These are phyloP conservation scores for Extremus antarcticus DNA, from an alignment of 495 filamentous ascomycete genomes.

Conservation along the genomic window DNA sequence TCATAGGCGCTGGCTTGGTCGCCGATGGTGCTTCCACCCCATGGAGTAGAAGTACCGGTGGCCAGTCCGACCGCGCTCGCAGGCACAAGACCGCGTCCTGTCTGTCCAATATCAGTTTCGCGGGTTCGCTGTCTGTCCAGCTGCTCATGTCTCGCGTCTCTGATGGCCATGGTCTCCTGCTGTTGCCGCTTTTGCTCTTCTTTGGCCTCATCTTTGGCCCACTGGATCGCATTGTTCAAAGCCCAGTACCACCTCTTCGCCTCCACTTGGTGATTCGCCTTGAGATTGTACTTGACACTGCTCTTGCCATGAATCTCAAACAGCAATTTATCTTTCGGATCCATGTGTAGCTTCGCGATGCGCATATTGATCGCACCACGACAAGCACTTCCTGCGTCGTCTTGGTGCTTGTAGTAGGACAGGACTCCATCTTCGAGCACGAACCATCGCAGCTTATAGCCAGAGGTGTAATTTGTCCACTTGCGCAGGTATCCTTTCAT, in stretches of 20 bases:
- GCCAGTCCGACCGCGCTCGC: constrained; percentile 35
- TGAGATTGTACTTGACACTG: constrained; percentile 96
- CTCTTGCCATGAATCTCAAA: constrained; percentile 97
- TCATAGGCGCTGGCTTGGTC: constrained; percentile 51
- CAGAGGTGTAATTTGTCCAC: constrained; percentile 96
- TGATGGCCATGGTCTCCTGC: constrained; percentile 62
- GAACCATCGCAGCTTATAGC: constrained; percentile 95
- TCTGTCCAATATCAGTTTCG: constrained; percentile 36
- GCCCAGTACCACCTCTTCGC: constrained; percentile 97
- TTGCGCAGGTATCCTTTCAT: constrained; percentile 99
- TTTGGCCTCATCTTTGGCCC: constrained; percentile 91
- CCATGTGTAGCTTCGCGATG: constrained; percentile 90
- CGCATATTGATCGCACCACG: constrained; percentile 98
- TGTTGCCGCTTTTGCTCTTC: constrained; percentile 68
- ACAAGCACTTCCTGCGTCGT: constrained; percentile 85
- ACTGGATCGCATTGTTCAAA: constrained; percentile 96
- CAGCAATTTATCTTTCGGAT: constrained; percentile 87
- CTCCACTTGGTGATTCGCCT: constrained; percentile 90
- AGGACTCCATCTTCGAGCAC: constrained; percentile 94
- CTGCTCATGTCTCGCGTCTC: constrained; percentile 60
- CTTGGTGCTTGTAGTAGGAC: constrained; percentile 98
- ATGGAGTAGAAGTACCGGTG: constrained; percentile 31
- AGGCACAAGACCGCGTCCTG: constrained; percentile 13
- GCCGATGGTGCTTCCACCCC: constrained; percentile 33
- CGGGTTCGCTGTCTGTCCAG: constrained; percentile 34